Evolutionary conservation across 306 rosid species (phyloP).

Genomic region (Fragaria vesca): DNA sequence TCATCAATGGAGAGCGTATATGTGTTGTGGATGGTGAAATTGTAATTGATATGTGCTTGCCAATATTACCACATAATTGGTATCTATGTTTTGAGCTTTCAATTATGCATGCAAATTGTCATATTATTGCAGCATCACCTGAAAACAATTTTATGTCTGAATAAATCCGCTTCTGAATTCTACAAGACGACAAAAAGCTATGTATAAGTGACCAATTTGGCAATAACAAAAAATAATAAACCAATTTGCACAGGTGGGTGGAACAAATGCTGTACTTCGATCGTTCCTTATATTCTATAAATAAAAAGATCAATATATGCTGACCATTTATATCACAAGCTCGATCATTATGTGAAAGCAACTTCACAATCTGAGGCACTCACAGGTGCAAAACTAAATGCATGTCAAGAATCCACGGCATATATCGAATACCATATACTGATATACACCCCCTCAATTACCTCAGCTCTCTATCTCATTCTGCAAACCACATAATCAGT

Average conservation of each 20-base stretch:
- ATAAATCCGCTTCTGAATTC: not conserved
- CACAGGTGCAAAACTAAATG: not conserved
- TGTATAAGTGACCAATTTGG: not conserved
- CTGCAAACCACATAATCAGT: not conserved
- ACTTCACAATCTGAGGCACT: slow-evolving; percentile 51
- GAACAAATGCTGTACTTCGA: slow-evolving; percentile 46
- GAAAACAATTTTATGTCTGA: slow-evolving; percentile 1
- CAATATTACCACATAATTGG: slow-evolving; percentile 11
- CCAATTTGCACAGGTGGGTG: slow-evolving; percentile 30
- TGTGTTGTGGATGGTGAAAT: not conserved
- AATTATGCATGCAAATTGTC: slow-evolving; percentile 1
- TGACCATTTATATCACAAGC: slow-evolving; percentile 23
- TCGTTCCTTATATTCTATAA: slow-evolving; percentile 41
- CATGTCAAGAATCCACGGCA: slow-evolving; percentile 32
- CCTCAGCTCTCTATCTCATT: not conserved
- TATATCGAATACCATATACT: not conserved
- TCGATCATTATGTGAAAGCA: slow-evolving; percentile 29
- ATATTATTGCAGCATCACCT: slow-evolving; percentile 6
- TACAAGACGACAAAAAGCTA: slow-evolving; percentile 6
- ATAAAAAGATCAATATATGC: slow-evolving; percentile 19
- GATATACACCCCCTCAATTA: not conserved
- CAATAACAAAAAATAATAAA: slow-evolving; percentile 3
- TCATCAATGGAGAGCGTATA: not conserved
- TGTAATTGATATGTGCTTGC: not conserved
- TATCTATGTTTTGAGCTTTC: not conserved